Evolutionary conservation across 2,329 filamentous ascomycete genomes (phyloP).

Genomic region (Raffaelea ambrosiae): DNA sequence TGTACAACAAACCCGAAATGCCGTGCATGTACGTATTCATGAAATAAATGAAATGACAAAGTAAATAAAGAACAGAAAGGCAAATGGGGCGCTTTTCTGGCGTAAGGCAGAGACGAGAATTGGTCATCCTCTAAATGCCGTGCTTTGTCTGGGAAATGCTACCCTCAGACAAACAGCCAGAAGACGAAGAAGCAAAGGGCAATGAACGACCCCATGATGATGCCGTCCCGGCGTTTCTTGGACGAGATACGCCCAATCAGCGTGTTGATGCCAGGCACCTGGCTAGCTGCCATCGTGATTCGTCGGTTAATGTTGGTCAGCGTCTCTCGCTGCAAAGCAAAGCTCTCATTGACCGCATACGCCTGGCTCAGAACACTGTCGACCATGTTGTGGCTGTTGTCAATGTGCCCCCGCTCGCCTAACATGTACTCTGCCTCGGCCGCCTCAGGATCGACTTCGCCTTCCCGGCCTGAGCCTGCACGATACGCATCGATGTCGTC

Average conservation of each 20-base stretch:
- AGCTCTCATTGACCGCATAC: constrained; percentile 92
- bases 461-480: constrained; percentile 71
- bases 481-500: constrained; percentile 89
- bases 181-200: constrained; percentile 85
- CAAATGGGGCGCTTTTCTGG: neutral
- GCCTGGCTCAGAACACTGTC: constrained; percentile 90
- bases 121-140: neutral
- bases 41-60: too few relatives aligned
- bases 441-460: constrained; percentile 52
- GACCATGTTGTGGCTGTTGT: constrained; percentile 81
- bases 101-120: neutral
- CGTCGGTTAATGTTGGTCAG: constrained; percentile 81
- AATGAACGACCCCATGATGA: constrained; percentile 87
- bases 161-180: constrained; percentile 59
- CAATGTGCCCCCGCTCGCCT: constrained; percentile 74
- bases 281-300: constrained; percentile 81
- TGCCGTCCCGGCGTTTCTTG: constrained; percentile 88
- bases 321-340: constrained; percentile 78
- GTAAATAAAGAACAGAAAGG: neutral
- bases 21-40: too few relatives aligned
- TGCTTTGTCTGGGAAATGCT: too few relatives aligned
- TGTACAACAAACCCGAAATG: too few relatives aligned
- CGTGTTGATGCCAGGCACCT: constrained; percentile 87
- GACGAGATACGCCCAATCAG: constrained; percentile 88
- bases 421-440: constrained; percentile 97